A percentile compares a stretch with the other conserved stretches of the same genome.
Conservation (phyloP, 352 stramenopile species). For the Phytophthora tentaculata region DNA sequence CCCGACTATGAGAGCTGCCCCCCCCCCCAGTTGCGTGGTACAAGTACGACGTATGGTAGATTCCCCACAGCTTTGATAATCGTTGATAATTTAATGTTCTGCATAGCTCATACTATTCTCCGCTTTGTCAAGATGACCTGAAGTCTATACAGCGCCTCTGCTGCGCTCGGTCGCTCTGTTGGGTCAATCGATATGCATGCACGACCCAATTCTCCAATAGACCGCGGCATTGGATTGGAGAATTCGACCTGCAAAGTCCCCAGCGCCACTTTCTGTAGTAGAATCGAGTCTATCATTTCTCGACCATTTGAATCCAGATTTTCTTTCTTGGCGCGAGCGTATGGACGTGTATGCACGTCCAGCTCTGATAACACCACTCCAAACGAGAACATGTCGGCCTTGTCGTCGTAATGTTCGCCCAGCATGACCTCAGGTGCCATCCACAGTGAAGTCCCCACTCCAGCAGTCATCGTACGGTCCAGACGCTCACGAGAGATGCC, state of each 20-base stretch:
- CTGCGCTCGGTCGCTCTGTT: slow-evolving; percentile 9
- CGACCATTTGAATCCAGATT: slow-evolving; percentile 26
- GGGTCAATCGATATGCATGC: slow-evolving; percentile 32
- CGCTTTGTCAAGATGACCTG: slow-evolving; percentile 16
- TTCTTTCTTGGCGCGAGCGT: slow-evolving; percentile 13
- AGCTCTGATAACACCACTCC: slow-evolving; percentile 26
- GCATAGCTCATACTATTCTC: slow-evolving; percentile 13
- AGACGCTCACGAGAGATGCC: slow-evolving; percentile 46
- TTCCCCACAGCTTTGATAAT: background rate
- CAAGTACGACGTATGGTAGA: no score
- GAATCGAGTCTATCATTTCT: slow-evolving; percentile 21
- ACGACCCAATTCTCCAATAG: slow-evolving; percentile 17
- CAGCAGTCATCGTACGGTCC: slow-evolving; percentile 34
- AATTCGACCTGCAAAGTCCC: slow-evolving; percentile 28
- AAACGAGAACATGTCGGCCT: slow-evolving; percentile 32
- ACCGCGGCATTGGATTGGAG: slow-evolving; percentile 9
- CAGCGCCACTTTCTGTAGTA: slow-evolving; percentile 29
- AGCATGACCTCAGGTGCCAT: slow-evolving; percentile 31
- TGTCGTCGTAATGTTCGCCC: slow-evolving; percentile 22
- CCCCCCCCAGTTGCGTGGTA: no score
- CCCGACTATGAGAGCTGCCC: no score
- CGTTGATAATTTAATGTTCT: background rate
- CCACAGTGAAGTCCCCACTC: slow-evolving; percentile 27
- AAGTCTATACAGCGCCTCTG: slow-evolving; percentile 12
- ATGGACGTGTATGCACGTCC: slow-evolving; percentile 22